These are phyloP conservation scores for Purpureocillium takamizusanense DNA, from an alignment of 2,329 filamentous ascomycete species.

Conservation along the genomic window DNA sequence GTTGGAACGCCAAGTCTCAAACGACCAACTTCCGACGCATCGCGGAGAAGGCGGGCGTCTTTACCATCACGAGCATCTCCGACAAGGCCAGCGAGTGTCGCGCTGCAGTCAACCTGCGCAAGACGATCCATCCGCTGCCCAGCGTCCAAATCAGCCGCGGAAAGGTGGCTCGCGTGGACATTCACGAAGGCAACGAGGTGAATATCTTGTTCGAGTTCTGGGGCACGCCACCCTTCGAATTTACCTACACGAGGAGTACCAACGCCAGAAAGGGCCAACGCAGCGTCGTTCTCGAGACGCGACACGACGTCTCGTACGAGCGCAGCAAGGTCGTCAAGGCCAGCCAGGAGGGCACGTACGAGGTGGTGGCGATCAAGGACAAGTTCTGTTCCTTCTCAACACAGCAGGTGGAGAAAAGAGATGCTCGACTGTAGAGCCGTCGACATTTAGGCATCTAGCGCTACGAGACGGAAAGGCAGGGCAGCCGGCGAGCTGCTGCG, in stretches of 20 bases:
- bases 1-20: slow-evolving; percentile 68
- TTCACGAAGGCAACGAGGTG: slow-evolving; percentile 91
- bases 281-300: slow-evolving; percentile 77
- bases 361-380: slow-evolving; percentile 94
- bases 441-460: too few species aligned
- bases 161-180: slow-evolving; percentile 72
- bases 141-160: slow-evolving; percentile 86
- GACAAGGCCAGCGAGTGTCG: slow-evolving; percentile 86
- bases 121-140: slow-evolving; percentile 84
- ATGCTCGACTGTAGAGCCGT: slow-evolving; percentile 9
- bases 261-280: slow-evolving; percentile 75
- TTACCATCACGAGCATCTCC: slow-evolving; percentile 76
- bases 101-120: slow-evolving; percentile 67
- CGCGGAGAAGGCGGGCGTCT: slow-evolving; percentile 82
- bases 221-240: slow-evolving; percentile 93
- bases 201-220: slow-evolving; percentile 93
- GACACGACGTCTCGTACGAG: slow-evolving; percentile 77
- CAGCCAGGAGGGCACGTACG: slow-evolving; percentile 91
- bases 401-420: slow-evolving; percentile 45
- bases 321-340: slow-evolving; percentile 74
- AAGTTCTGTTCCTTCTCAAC: slow-evolving; percentile 83
- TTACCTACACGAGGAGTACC: slow-evolving; percentile 87
- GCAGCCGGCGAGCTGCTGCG: slow-evolving; percentile 24
- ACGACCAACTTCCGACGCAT: slow-evolving; percentile 87
- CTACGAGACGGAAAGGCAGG: slow-evolving; percentile 29